Conservation (phyloP, 2,329 filamentous ascomycete species). For the Hypoxylon sp. region DNA sequence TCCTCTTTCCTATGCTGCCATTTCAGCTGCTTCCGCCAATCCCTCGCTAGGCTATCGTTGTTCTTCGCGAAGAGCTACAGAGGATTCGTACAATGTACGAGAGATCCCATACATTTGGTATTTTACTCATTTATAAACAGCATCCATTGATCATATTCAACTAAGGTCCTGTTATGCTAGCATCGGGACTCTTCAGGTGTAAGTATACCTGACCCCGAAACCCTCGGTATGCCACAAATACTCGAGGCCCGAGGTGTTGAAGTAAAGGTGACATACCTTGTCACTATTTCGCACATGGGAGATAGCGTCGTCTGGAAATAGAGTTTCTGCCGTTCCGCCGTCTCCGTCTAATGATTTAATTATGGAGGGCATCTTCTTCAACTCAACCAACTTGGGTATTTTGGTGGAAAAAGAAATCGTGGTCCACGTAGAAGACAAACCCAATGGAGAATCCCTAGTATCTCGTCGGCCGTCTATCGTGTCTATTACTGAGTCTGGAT, state of each 20-base stretch:
- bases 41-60: background rate
- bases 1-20: constrained; percentile 10
- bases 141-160: constrained; percentile 1
- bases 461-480: constrained; percentile 30
- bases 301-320: constrained; percentile 34
- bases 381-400: constrained; percentile 36
- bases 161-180: background rate
- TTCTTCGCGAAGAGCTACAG: background rate
- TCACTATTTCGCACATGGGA: constrained; percentile 32
- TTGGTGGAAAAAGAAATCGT: constrained; percentile 39
- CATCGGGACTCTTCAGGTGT: constrained; percentile 3
- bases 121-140: background rate
- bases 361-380: constrained; percentile 37
- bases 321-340: constrained; percentile 37
- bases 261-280: constrained; percentile 32
- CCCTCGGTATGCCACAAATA: constrained; percentile 30
- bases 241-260: constrained; percentile 21
- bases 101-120: constrained; percentile 3
- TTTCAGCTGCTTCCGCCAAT: constrained; percentile 10
- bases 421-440: constrained; percentile 33
- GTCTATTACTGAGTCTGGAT: constrained; percentile 36
- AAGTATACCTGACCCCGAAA: constrained; percentile 12
- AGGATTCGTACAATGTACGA: constrained; percentile 2
- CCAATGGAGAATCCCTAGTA: constrained; percentile 18
- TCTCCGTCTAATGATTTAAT: constrained; percentile 36